A percentile compares a stretch with the other conserved stretches of the same genome.
phyloP scores from a whole-genome alignment of 495 filamentous ascomycete species.

The Xylaria scruposa region DNA sequence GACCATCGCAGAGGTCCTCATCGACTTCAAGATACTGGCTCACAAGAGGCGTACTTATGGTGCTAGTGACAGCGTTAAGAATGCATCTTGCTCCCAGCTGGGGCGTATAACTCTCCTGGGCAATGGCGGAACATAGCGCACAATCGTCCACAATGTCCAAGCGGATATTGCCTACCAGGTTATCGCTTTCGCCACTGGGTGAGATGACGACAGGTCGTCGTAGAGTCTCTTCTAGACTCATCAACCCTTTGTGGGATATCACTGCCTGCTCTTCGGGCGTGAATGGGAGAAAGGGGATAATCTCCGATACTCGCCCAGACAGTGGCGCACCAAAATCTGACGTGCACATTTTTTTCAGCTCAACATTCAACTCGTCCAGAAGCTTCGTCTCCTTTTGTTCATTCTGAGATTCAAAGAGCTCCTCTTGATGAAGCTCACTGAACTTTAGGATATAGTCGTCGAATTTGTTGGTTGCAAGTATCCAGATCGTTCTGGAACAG shows the following conservation, averaged over 20 bases:
- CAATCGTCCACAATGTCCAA: background rate
- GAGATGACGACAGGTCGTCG: background rate
- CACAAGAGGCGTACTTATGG: background rate
- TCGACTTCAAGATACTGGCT: background rate
- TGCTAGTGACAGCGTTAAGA: background rate
- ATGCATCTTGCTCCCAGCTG: slow-evolving; percentile 9
- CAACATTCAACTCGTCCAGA: slow-evolving; percentile 39
- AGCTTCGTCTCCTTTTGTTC: slow-evolving; percentile 31
- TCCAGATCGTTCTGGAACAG: slow-evolving; percentile 63
- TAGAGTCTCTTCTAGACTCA: slow-evolving; percentile 39
- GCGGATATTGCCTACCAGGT: slow-evolving; percentile 1
- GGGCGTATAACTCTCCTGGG: background rate
- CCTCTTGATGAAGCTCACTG: slow-evolving; percentile 34
- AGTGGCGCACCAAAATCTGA: slow-evolving; percentile 44
- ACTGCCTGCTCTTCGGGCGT: slow-evolving; percentile 48
- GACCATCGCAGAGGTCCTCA: background rate
- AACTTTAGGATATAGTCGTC: slow-evolving; percentile 50
- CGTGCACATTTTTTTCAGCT: slow-evolving; percentile 41
- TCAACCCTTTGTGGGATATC: slow-evolving; percentile 53
- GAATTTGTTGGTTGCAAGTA: slow-evolving; percentile 59
- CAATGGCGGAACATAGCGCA: background rate
- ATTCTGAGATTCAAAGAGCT: slow-evolving; percentile 32
- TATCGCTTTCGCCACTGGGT: background rate
- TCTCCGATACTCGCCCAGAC: slow-evolving; percentile 48
- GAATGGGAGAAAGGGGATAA: slow-evolving; percentile 59